These are phyloP conservation scores for Radiomyces spectabilis DNA, from an alignment of 192 early-diverging fungal species.

Conservation along the genomic window DNA sequence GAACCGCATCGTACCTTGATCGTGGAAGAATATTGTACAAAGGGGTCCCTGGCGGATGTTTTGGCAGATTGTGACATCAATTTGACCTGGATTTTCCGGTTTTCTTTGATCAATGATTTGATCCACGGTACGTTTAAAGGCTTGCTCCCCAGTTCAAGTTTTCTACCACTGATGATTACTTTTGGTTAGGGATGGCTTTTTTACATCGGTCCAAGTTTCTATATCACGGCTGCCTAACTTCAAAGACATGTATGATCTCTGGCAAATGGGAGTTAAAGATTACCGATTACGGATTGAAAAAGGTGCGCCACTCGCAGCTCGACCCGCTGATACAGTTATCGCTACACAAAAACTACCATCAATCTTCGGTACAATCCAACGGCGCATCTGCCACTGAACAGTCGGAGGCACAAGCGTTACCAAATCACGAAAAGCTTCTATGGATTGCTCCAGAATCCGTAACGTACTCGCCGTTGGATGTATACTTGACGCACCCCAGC, in stretches of 20 bases:
- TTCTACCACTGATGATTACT: too few species aligned
- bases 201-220: slow-evolving; percentile 36
- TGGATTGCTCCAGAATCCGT: slow-evolving; percentile 33
- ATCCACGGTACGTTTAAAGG: slow-evolving; percentile 21
- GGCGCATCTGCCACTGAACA: too few species aligned
- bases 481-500: slow-evolving; percentile 19
- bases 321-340: slow-evolving; percentile 26
- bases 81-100: slow-evolving; percentile 39
- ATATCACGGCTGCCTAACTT: slow-evolving; percentile 33
- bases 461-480: slow-evolving; percentile 2
- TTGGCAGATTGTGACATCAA: slow-evolving; percentile 35
- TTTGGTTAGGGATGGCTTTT: slow-evolving; percentile 40
- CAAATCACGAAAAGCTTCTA: too few species aligned
- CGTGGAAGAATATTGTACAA: slow-evolving; percentile 35
- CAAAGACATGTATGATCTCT: slow-evolving; percentile 31
- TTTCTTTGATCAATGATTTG: slow-evolving; percentile 37
- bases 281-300: slow-evolving; percentile 31
- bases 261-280: slow-evolving; percentile 39
- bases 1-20: slow-evolving; percentile 26
- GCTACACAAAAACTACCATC: too few species aligned
- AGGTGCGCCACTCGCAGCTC: slow-evolving; percentile 20
- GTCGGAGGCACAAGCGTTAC: too few species aligned
- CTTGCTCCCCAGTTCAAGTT: too few species aligned
- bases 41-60: slow-evolving; percentile 33
- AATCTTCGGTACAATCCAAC: too few species aligned